Evolutionary conservation across 2,329 filamentous ascomycete species (phyloP).

Genomic region (Cladosporium colombiae): DNA sequence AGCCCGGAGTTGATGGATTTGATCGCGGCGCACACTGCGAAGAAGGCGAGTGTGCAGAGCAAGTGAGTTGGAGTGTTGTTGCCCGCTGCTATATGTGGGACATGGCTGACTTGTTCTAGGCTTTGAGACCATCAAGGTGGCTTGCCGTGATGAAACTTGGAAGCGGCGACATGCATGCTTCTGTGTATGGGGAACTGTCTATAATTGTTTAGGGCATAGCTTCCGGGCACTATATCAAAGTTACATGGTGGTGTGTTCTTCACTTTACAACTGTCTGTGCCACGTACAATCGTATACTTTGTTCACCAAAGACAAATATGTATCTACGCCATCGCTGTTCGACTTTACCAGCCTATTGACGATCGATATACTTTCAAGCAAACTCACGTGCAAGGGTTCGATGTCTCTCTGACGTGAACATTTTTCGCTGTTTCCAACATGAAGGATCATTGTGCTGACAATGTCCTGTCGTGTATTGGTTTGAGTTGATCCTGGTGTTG

Average conservation of each 20-base stretch:
- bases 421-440: background rate
- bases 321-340: background rate
- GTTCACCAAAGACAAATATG: background rate
- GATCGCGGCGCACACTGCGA: conserved; percentile 29
- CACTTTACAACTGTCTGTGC: background rate
- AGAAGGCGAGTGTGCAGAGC: conserved; percentile 35
- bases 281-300: background rate
- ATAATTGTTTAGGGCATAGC: background rate
- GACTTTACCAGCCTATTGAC: background rate
- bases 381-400: background rate
- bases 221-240: background rate
- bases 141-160: background rate
- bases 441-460: background rate
- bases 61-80: conserved; percentile 45
- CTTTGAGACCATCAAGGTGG: conserved; percentile 19
- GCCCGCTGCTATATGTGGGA: background rate
- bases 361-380: background rate
- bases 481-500: background rate
- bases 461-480: background rate
- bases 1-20: conserved; percentile 64
- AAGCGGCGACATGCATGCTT: background rate
- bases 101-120: background rate
- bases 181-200: background rate
- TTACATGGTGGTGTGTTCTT: background rate
- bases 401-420: background rate